A percentile compares a stretch with the other conserved stretches of the same genome.
Conservation (phyloP, 768 basidiomycete genomes). For the Astraeus odoratus region DNA sequence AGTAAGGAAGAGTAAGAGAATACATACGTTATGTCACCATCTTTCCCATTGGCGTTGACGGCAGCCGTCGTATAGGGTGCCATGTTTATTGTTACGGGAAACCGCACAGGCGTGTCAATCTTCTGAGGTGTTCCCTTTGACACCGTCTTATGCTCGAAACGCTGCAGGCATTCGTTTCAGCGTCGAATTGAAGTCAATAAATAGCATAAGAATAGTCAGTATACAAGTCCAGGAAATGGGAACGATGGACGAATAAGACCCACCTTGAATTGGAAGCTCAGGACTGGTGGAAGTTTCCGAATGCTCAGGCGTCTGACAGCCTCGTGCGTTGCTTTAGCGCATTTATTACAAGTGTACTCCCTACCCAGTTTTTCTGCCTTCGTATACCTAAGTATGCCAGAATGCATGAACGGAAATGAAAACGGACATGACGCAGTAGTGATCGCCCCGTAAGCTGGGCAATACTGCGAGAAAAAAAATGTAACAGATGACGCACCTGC, state of each 20-base stretch:
- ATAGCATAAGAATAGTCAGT: too few species aligned
- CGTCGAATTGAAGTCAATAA: neutral
- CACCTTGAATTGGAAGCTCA: constrained; percentile 95
- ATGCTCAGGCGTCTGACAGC: constrained; percentile 84
- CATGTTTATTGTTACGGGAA: constrained; percentile 85
- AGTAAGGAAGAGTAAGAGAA: too few species aligned
- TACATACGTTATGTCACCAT: constrained; percentile 24
- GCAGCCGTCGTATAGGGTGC: constrained; percentile 70
- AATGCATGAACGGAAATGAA: neutral
- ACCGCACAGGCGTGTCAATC: constrained; percentile 75
- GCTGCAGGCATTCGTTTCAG: constrained; percentile 36
- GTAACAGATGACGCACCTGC: constrained; percentile 41
- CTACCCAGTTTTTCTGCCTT: constrained; percentile 81
- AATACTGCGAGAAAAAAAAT: neutral
- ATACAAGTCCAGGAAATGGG: too few species aligned
- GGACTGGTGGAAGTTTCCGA: constrained; percentile 76
- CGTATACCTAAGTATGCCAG: constrained; percentile 53
- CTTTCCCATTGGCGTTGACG: constrained; percentile 46
- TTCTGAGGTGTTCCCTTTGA: constrained; percentile 75
- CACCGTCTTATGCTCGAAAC: constrained; percentile 82
- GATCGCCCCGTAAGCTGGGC: neutral
- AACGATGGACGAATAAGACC: neutral
- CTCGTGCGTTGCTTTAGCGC: constrained; percentile 62
- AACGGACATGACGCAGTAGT: constrained; percentile 1
- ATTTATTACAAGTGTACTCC: constrained; percentile 81